Evolutionary conservation across 2,329 filamentous ascomycete species (phyloP).

Genomic region (Aspergillus sp.): DNA sequence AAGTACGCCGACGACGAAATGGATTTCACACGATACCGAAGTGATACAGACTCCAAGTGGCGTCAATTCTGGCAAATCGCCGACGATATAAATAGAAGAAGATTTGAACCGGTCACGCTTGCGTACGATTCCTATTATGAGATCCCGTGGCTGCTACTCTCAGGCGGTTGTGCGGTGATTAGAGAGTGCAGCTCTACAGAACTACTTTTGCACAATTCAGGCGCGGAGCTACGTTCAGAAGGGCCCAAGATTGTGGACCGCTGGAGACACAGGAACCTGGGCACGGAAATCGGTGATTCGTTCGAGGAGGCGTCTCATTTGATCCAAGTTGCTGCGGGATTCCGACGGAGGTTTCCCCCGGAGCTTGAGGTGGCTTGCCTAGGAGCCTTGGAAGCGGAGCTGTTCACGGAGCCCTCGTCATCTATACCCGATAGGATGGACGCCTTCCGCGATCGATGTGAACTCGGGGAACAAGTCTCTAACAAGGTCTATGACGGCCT

Average conservation of each 20-base stretch:
- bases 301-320: constrained; percentile 60
- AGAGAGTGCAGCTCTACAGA: constrained; percentile 79
- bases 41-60: constrained; percentile 80
- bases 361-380: constrained; percentile 68
- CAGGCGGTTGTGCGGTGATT: constrained; percentile 77
- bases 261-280: constrained; percentile 46
- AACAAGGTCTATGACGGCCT: constrained; percentile 77
- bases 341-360: constrained; percentile 69
- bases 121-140: constrained; percentile 69
- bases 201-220: constrained; percentile 67
- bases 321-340: constrained; percentile 67
- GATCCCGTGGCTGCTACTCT: constrained; percentile 79
- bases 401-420: constrained; percentile 70
- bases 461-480: constrained; percentile 74
- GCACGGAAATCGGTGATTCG: constrained; percentile 51
- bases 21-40: constrained; percentile 73
- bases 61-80: constrained; percentile 83
- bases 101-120: constrained; percentile 77
- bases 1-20: constrained; percentile 63
- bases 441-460: constrained; percentile 73
- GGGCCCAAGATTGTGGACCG: constrained; percentile 40
- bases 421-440: constrained; percentile 74
- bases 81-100: constrained; percentile 79
- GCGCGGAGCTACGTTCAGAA: constrained; percentile 36
- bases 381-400: constrained; percentile 66